A percentile compares a stretch with the other conserved stretches of the same genome.
phyloP scores from a whole-genome alignment of 805 yeast species.

The Metschnikowia cubensis region DNA sequence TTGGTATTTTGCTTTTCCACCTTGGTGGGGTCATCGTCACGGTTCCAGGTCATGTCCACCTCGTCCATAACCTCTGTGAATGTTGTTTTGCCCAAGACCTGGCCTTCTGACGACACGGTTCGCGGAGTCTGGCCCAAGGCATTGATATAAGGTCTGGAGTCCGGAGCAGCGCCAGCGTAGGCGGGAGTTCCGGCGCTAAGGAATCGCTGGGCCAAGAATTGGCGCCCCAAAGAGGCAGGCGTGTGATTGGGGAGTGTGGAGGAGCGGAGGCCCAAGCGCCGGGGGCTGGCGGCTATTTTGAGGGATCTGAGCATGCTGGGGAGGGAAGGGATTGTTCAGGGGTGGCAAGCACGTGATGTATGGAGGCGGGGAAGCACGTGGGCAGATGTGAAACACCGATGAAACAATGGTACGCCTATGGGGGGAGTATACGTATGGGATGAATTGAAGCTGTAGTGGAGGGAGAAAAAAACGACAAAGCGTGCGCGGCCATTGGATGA shows the following conservation, averaged over 20 bases:
- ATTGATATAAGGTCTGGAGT: constrained; percentile 30
- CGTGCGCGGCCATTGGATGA: constrained; percentile 17
- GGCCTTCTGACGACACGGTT: constrained; percentile 32
- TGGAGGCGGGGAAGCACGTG: neutral
- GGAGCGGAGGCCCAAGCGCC: neutral
- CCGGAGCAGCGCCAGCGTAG: constrained; percentile 18
- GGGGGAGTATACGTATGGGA: no score
- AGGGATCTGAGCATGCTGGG: constrained; percentile 11
- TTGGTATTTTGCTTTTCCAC: constrained; percentile 45
- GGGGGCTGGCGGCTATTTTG: neutral
- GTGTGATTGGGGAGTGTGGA: no score
- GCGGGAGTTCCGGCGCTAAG: constrained; percentile 18
- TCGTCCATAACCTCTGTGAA: constrained; percentile 44
- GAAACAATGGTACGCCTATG: neutral
- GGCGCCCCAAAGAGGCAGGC: no score
- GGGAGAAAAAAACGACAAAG: constrained; percentile 16
- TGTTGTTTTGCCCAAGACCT: constrained; percentile 38
- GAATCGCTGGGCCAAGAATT: constrained; percentile 8
- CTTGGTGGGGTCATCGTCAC: constrained; percentile 40
- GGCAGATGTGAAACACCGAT: neutral
- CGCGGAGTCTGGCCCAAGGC: constrained; percentile 39
- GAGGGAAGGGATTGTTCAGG: constrained; percentile 1
- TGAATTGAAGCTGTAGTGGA: neutral
- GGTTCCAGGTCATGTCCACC: constrained; percentile 43
- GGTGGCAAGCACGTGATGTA: neutral